Evolutionary conservation across 192 early-diverging fungal species (phyloP).

Genomic region (Coemansia sp.): DNA sequence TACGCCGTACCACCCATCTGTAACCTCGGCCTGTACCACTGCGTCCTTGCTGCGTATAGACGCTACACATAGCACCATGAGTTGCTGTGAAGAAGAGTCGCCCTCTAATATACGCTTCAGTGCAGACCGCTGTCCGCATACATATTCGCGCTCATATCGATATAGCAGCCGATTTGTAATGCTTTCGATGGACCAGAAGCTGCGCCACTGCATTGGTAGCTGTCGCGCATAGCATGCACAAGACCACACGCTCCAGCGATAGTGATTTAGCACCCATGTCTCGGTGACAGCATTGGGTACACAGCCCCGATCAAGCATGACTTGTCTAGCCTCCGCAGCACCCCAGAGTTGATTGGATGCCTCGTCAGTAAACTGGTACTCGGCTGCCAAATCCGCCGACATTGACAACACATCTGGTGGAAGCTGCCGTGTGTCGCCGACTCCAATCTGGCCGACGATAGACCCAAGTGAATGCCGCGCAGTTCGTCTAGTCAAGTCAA

Average conservation of each 20-base stretch:
- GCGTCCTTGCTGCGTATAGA: background rate
- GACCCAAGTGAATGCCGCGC: background rate
- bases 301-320: conserved; percentile 25
- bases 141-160: conserved; percentile 38
- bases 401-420: conserved; percentile 18
- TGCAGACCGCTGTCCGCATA: conserved; percentile 33
- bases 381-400: conserved; percentile 11
- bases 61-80: conserved; percentile 43
- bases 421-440: conserved; percentile 6
- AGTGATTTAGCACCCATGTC: conserved; percentile 44
- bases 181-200: conserved; percentile 27
- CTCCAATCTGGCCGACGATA: background rate
- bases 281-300: conserved; percentile 2
- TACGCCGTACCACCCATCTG: conserved; percentile 48
- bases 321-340: conserved; percentile 25
- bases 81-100: conserved; percentile 33
- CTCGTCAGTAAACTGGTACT: conserved; percentile 7
- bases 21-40: conserved; percentile 20
- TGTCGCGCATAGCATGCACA: conserved; percentile 35
- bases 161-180: conserved; percentile 15
- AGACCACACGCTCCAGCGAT: conserved; percentile 43
- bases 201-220: conserved; percentile 23
- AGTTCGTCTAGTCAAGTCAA: background rate
- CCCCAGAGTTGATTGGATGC: conserved; percentile 25
- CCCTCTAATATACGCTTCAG: conserved; percentile 30